Base-by-base conservation (phyloP, 257 asterid genomes). In the Salvia rosmarinus region DNA sequence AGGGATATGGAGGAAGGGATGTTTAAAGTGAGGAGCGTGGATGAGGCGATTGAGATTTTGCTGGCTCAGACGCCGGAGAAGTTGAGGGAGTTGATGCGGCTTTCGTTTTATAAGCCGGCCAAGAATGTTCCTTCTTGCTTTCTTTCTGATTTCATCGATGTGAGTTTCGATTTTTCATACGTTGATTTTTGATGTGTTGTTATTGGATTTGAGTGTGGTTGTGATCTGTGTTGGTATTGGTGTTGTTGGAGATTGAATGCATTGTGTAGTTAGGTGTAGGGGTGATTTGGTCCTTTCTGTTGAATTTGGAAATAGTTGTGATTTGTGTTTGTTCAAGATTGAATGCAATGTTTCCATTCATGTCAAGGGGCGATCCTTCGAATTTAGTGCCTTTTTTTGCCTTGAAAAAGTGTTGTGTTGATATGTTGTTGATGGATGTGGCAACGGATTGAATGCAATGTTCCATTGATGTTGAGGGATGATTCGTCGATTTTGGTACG, bases 91-190 rank as follows among this genome's bases (percentile, higher is more conserved):
- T 57, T 89, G 72, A 59, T 89, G 79, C 75, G 13, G 63, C 73
- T 89, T 28, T 80, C 96, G 0, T 85, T 91, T 67, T 83, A 87
- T 11, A 89, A 80, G 68, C 97, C 97, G 19, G 47, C 59, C 7
- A 89, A 82, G 91, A 80, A 67, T 56, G 75, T 89, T 46, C 97
- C 97, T 1, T 84, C 92, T 55, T 91, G 97, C 75, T 84, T 91
- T 39, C 86, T 91, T 1, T 66, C 79, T 16, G 96, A 89, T 82
- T 91, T 85, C 37, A 87, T 88, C 57, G 78, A 90, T 83, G 97
- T 90, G 52, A 84, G 92, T 78, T 28, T 60, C 56, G n/a, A 16
- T 59, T 39, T 34, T 43, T 23, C 5, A 12, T n/a, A n/a, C 6
- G 51, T 44, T 0, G 3, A 4, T 61, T 49, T 17, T 49, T 16